Base-by-base conservation (phyloP, 1,284 basidiomycete species). In the Melampsora abietis-canadensis region DNA sequence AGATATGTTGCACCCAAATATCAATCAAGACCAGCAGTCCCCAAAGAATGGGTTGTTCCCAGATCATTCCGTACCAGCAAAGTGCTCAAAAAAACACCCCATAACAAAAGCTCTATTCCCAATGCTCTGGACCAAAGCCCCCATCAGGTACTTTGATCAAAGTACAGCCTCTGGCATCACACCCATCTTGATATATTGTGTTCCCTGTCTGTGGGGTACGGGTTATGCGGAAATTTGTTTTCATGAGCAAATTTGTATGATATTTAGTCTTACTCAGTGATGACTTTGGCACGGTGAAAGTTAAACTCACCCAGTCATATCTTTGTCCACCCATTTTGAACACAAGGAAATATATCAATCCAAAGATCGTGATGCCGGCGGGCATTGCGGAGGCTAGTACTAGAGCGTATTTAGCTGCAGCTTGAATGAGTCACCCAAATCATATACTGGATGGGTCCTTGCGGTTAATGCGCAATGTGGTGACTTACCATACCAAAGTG, bases 401-500 rank as follows among this genome's bases (percentile, higher is more conserved):
- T 34, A 72, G 27, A 7, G 68, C 68, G 27, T 72, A 72, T 72
- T 72, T 72, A 12, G 62, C 68, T 72, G 48, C 0, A 40, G 8
- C 14, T 40, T 40, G 40, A 10, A 14, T 40, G 10, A 40, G 40
- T 3, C 12, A 40, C 14, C 14, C 14, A 12, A 12, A 3, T 14
- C 40, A 10, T 40, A 37, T 3, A 40, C 40, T 40, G 12, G 5
- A 37, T 37, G 7, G 5, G 2, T 37, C 34, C 2, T 40, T 14
- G 40, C 12, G 40, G 10, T 14, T 40, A 0, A 57, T n/a, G 27
- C 19, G 7, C 19, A 21, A 57, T 21, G 51, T 14, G 10, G 8
- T 4, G 4, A 64, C 68, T 48, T 61, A 72, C 68, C 68, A 72
- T 63, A 72, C 68, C 68, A 72, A 37, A 48, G 60, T 2, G 61